phyloP scores from a whole-genome alignment of 2,329 filamentous ascomycete species.

The Zymoseptoria brevis region DNA sequence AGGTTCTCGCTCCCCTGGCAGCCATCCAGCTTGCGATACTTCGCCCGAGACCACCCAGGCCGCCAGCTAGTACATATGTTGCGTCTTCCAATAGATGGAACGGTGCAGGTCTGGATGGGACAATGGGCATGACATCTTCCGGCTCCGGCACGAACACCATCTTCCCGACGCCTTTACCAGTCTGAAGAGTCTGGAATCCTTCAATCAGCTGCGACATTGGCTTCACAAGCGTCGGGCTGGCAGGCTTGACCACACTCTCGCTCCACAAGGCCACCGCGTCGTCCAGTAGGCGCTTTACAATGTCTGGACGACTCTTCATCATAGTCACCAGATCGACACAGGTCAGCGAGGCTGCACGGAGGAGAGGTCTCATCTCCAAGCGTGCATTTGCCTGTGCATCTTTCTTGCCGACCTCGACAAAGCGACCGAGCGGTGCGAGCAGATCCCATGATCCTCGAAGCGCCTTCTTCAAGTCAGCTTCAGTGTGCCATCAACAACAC shows the following conservation, averaged over 20 bases:
- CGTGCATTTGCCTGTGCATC: conserved; percentile 11
- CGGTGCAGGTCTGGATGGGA: background rate
- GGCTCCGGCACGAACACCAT: background rate
- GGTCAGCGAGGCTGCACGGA: background rate
- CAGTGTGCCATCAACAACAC: background rate
- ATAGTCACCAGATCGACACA: conserved; percentile 1
- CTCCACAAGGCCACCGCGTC: background rate
- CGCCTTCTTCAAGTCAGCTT: background rate
- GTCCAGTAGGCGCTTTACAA: background rate
- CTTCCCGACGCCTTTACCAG: conserved; percentile 4
- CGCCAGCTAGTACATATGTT: conserved; percentile 8
- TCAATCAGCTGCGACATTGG: background rate
- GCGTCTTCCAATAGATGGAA: background rate
- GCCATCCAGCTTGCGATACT: conserved; percentile 6
- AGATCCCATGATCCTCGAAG: conserved; percentile 22
- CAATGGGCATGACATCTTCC: background rate
- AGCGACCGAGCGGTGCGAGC: conserved; percentile 25
- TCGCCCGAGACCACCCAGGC: conserved; percentile 8
- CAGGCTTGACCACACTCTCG: background rate
- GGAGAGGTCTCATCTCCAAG: background rate
- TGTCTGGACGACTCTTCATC: background rate
- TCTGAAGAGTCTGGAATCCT: conserved; percentile 3
- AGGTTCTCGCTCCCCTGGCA: conserved; percentile 4
- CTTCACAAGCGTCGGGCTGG: background rate
- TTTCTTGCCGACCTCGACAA: conserved; percentile 24